Conservation (phyloP, 148 eudicot genomes). For the Rhododendron kiyosumense region DNA sequence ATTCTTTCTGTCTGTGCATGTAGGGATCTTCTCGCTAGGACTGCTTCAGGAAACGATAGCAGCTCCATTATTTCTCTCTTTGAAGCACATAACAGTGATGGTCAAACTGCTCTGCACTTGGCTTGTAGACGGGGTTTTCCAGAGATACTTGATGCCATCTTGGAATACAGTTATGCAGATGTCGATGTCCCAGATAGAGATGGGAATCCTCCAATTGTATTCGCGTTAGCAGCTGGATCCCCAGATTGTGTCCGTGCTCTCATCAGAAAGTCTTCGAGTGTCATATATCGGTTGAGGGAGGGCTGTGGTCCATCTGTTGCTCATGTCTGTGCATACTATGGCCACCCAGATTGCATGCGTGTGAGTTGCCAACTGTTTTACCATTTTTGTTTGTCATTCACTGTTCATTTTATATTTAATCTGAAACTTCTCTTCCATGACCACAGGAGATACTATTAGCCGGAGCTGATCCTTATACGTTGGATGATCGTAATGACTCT, state of each 20-base stretch:
- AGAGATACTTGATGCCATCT: conserved; percentile 73
- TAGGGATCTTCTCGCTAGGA: conserved; percentile 66
- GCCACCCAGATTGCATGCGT: conserved; percentile 96
- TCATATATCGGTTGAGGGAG: conserved; percentile 57
- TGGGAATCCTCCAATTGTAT: conserved; percentile 90
- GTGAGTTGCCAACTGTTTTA: conserved; percentile 36
- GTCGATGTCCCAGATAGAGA: conserved; percentile 87
- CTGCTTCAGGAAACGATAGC: conserved; percentile 47
- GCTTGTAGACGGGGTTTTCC: conserved; percentile 92
- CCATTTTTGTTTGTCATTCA: background rate
- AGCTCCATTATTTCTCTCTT: conserved; percentile 55
- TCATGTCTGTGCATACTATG: conserved; percentile 92
- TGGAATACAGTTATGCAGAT: conserved; percentile 67
- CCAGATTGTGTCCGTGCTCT: conserved; percentile 87
- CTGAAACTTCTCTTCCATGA: conserved; percentile 10
- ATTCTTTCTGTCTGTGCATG: conserved; percentile 9
- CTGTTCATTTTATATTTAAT: background rate
- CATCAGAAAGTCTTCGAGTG: conserved; percentile 62
- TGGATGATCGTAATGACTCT: conserved; percentile 83
- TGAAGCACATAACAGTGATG: conserved; percentile 85
- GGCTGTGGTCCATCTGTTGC: conserved; percentile 85
- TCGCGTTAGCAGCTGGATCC: conserved; percentile 94
- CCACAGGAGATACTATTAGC: conserved; percentile 72
- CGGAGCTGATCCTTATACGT: conserved; percentile 85
- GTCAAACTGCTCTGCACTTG: conserved; percentile 95